Base-by-base conservation (phyloP, 2,329 filamentous ascomycete species). In the Mollisia scopiformis region DNA sequence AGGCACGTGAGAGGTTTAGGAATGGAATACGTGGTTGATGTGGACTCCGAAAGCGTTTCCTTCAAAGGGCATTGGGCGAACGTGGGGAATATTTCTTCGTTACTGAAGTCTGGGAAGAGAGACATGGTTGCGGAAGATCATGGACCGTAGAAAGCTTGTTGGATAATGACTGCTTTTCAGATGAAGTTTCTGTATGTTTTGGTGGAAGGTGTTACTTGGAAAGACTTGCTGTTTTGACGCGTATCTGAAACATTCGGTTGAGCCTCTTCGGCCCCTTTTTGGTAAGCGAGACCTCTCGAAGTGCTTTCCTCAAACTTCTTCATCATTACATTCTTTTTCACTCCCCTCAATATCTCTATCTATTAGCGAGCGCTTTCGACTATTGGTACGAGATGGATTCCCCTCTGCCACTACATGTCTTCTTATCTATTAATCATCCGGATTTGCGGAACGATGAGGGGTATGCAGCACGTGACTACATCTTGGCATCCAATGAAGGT, bases 91-190 rank as follows among this genome's bases (percentile, higher is more conserved):
- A 62, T 51, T 8, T 58, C 47, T 19, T 53, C 21, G 55, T 67
- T 54, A 21, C 43, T 50, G 62, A 71, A 62, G 19, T 63, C 49
- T 21, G 68, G 68, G 61, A 69, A 62, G 21, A 57, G 35, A 8
- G 58, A 30, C 66, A 66, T 68, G 16, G 16, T 43, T 35, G 23
- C 19, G 16, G 8, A 3, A 23, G 23, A 13, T 47, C n/a, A 47
- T 25, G 25, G 10, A 16, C 21, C 21, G 23, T 23, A 16, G 11
- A 16, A 27, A 6, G 11, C n/a, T 28, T n/a, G n/a, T n/a, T n/a
- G n/a, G 23, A 3, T 6, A 25, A n/a, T 7, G 16, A 47, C n/a
- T n/a, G 6, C 2, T 2, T 13, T 27, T 47, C 23, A 47, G 43
- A 27, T 47, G 43, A 47, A 47, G n/a, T 21, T 23, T 19, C n/a